Evolutionary conservation across 371 early-diverging fungal species (phyloP), one percentile per base, ranked within the genome.

Genomic region (Saksenaea vasiformis): DNA sequence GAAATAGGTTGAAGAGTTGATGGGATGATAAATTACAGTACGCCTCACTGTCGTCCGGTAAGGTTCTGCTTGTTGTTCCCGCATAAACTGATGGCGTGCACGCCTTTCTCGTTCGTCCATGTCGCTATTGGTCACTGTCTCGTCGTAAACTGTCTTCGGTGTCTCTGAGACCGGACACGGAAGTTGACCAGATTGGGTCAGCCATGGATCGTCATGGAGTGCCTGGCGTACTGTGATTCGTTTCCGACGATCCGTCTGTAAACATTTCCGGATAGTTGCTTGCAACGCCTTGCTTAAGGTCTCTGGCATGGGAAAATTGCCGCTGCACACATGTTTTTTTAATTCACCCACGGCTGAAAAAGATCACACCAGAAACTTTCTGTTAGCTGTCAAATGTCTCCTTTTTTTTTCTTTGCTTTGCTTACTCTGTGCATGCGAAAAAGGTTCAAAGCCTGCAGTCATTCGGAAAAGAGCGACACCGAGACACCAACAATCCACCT

Each of bases 381-480:
- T 19, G 17, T 47, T 22, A 47, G n/a, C 51, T 47, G 22, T 19
- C 43, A 17, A 17, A 8, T 38, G n/a, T 34, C 44, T 14, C 26
- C 1, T 24, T 44, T 17, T 5, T 43, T 2, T 44, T 34, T 34
- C 31, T 53, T 44, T 61, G 13, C 51, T 39, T 47, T 39, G 55
- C 70, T 77, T 74, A 78, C 81, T 76, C 56, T 78, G 78, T 38
- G 85, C 77, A 60, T 83, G 85, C 13, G 80, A 88, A 80, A 95
- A 97, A 0, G 96, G 97, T 39, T 95, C 89, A 62, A 88, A 87
- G 1, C 98, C 98, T 36, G 93, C 92, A 9, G 93, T 89, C 83
- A 96, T 87, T 31, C 95, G 90, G 71, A 92, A 97, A 14, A 97
- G 67, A 54, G 95, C 90, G 13, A 97, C 93, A 14, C 98, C 98